phyloP scores from a whole-genome alignment of 2,329 filamentous ascomycete species.

The Hypoxylon sp. region DNA sequence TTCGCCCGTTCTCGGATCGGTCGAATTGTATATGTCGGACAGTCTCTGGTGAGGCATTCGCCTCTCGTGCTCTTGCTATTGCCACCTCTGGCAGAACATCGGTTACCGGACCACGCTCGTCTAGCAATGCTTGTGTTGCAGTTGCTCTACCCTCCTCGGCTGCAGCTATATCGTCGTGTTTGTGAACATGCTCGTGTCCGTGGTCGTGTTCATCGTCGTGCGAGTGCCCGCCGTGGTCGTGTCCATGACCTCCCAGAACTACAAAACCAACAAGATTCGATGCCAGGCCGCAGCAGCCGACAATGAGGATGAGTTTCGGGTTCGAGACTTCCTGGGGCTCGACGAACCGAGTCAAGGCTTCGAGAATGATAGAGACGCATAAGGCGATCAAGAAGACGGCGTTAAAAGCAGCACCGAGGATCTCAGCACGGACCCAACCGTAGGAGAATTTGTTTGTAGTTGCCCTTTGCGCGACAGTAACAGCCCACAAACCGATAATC shows the following conservation, averaged over 20 bases:
- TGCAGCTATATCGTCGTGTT: conserved; percentile 56
- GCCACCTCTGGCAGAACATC: conserved; percentile 76
- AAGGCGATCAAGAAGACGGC: conserved; percentile 97
- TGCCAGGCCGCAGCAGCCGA: conserved; percentile 86
- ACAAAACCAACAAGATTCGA: conserved; percentile 93
- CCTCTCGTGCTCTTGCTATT: conserved; percentile 63
- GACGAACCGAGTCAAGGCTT: conserved; percentile 91
- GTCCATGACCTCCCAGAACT: conserved; percentile 93
- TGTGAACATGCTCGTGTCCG: conserved; percentile 64
- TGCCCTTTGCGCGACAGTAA: conserved; percentile 86
- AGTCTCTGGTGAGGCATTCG: conserved; percentile 54
- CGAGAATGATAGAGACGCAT: conserved; percentile 95
- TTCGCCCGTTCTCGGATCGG: conserved; percentile 53
- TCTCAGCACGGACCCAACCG: conserved; percentile 97
- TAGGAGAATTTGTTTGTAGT: conserved; percentile 95
- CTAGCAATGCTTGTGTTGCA: conserved; percentile 59
- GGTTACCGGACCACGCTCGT: conserved; percentile 71
- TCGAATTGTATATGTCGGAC: conserved; percentile 61
- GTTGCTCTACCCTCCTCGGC: conserved; percentile 69
- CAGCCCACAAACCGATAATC: conserved; percentile 93
- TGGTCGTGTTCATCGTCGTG: conserved; percentile 56
- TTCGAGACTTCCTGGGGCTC: conserved; percentile 90
- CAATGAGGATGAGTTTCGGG: conserved; percentile 88
- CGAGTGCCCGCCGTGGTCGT: conserved; percentile 71
- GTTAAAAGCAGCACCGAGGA: conserved; percentile 95